Percentiles rank a stretch among this genome's conserved stretches.
These are phyloP conservation scores for Pestalotiopsis sp. DNA, from an alignment of 2,329 filamentous ascomycete species.

Conservation along the genomic window DNA sequence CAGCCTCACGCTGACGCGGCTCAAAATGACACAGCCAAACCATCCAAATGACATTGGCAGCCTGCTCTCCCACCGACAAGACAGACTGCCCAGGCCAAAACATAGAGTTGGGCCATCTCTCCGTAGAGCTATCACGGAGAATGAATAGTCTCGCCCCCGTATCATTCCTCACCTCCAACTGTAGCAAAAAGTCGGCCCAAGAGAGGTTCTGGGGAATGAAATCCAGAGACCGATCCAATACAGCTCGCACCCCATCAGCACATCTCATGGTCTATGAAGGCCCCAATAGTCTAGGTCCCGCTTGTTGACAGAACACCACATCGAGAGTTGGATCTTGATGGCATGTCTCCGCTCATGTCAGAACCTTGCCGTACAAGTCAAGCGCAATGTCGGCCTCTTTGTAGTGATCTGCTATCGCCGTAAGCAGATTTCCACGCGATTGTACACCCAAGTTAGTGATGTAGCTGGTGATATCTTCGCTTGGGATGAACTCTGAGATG, in stretches of 20 bases:
- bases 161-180: neutral
- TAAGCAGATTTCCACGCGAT: conserved; percentile 68
- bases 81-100: neutral
- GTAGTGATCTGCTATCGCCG: conserved; percentile 76
- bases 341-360: conserved; percentile 23
- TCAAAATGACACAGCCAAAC: neutral
- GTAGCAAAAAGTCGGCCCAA: neutral
- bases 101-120: neutral
- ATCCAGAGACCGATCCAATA: neutral
- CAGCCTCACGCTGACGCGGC: conserved; percentile 10
- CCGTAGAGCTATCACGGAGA: neutral
- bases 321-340: neutral
- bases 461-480: conserved; percentile 76
- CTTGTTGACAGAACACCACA: neutral
- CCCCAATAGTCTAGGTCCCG: neutral
- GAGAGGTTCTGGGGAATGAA: neutral
- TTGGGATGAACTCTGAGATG: conserved; percentile 79
- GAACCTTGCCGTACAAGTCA: conserved; percentile 45
- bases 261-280: neutral
- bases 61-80: too few species aligned
- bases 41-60: neutral
- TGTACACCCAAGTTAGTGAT: conserved; percentile 74
- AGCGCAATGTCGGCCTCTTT: conserved; percentile 72
- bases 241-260: neutral
- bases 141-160: neutral